Evolutionary conservation across 345 rosid genomes (phyloP).

Genomic region (Ricinus communis): DNA sequence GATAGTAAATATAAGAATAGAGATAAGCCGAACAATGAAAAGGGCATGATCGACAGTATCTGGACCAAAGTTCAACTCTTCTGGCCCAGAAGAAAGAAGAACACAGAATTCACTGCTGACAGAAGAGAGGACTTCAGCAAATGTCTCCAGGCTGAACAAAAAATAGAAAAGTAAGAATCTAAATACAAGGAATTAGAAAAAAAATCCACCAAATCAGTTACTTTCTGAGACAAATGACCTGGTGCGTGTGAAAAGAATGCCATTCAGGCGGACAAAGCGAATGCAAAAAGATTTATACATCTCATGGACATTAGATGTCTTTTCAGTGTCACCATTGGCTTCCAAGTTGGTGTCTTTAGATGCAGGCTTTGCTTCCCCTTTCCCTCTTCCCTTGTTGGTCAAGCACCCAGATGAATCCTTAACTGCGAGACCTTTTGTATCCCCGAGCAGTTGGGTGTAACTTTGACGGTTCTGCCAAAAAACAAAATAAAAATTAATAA

Average conservation of each 20-base stretch:
- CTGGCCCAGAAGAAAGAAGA: slow-evolving; percentile 64
- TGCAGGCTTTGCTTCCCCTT: slow-evolving; percentile 47
- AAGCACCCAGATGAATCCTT: slow-evolving; percentile 42
- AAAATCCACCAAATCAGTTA: slow-evolving; percentile 9
- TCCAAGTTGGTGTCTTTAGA: slow-evolving; percentile 50
- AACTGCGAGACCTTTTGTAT: slow-evolving; percentile 33
- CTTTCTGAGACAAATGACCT: slow-evolving; percentile 45
- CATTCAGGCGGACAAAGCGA: slow-evolving; percentile 83
- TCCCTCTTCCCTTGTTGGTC: slow-evolving; percentile 64
- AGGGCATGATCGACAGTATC: slow-evolving; percentile 66
- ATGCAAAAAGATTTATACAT: slow-evolving; percentile 61
- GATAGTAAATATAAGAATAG: slow-evolving; percentile 71
- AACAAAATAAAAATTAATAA: background rate
- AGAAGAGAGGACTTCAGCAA: slow-evolving; percentile 63
- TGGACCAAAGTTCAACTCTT: slow-evolving; percentile 60
- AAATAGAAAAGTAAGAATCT: background rate
- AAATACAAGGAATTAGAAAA: background rate
- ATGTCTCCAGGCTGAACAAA: slow-evolving; percentile 80
- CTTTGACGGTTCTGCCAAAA: slow-evolving; percentile 66
- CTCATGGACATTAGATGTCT: slow-evolving; percentile 42
- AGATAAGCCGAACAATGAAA: slow-evolving; percentile 65
- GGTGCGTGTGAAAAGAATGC: slow-evolving; percentile 90
- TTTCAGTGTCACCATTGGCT: slow-evolving; percentile 48
- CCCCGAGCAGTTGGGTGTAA: slow-evolving; percentile 56
- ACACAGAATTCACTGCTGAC: slow-evolving; percentile 61